A percentile compares a stretch with the other conserved stretches of the same genome.
These are phyloP conservation scores for Euptelea pleiosperma DNA, from an alignment of 164 flowering plant species.

Conservation along the genomic window DNA sequence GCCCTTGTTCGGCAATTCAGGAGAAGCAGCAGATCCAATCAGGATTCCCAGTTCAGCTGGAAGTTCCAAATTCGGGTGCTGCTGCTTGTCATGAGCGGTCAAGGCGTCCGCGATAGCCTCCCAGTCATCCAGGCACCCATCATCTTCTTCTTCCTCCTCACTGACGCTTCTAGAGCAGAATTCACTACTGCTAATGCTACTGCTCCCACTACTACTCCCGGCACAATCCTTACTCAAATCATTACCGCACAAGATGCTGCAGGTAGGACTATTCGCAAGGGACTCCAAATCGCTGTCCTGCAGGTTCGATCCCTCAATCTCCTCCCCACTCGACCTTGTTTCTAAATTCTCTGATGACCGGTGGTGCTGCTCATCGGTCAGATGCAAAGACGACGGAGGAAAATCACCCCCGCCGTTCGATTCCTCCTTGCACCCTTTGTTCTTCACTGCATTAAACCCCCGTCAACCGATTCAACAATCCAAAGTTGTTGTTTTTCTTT, in stretches of 20 bases:
- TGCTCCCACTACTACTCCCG: slow-evolving; percentile 43
- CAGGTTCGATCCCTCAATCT: slow-evolving; percentile 26
- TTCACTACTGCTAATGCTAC: slow-evolving; percentile 32
- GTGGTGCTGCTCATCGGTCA: slow-evolving; percentile 11
- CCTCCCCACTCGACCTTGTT: slow-evolving; percentile 27
- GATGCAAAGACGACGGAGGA: slow-evolving; percentile 13
- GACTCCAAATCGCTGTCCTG: slow-evolving; percentile 59
- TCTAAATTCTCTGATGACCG: slow-evolving; percentile 31
- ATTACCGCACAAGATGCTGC: slow-evolving; percentile 32
- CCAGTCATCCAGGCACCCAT: slow-evolving; percentile 57
- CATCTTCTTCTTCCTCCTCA: slow-evolving; percentile 59
- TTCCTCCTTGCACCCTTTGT: slow-evolving; percentile 50
- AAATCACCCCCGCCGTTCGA: slow-evolving; percentile 21
- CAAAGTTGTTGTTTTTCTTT: too few relatives aligned
- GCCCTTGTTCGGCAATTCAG: slow-evolving; percentile 8
- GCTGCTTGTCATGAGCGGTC: slow-evolving; percentile 47
- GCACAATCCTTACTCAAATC: slow-evolving; percentile 37
- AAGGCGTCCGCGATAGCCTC: slow-evolving; percentile 66
- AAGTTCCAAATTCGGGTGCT: slow-evolving; percentile 20
- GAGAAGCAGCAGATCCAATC: slow-evolving; percentile 5
- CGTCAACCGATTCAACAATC: background rate
- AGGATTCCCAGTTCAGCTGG: slow-evolving; percentile 12
- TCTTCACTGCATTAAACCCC: slow-evolving; percentile 24
- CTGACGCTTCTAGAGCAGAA: slow-evolving; percentile 49
- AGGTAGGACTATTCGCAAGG: slow-evolving; percentile 43